Evolutionary conservation across 768 basidiomycete species (phyloP), one percentile per base, ranked within the genome.

Genomic region (Termitomyces titanicus): DNA sequence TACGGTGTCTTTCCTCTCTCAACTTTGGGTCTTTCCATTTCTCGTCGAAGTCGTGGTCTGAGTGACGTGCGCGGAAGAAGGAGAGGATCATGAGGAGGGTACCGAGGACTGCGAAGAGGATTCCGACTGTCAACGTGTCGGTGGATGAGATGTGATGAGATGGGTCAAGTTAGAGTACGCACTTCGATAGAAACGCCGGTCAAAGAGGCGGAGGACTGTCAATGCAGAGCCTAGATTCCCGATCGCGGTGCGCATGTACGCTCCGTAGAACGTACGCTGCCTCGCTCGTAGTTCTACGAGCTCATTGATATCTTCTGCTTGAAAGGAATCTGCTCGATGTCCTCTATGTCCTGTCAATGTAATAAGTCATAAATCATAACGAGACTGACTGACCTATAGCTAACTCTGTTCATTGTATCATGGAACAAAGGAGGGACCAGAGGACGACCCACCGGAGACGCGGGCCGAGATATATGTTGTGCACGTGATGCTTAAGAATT

Each of bases 211-310:
- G 10, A 94, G 73, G 51, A 93, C 80, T 0, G 89, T 79, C 51
- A 92, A 68, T 1, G 88, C 79, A 63, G 88, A 91, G 0, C 89
- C 86, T 2, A 94, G 75, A 54, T 83, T 82, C 13, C 83, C 83
- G 9, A 94, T 74, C 0, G 90, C 90, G 0, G 85, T 88, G 25
- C 91, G 83, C 37, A 78, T 79, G 69, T 93, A 93, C 13, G 91
- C 89, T 15, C 89, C 91, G 50, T 92, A 81, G 64, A 92, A 92
- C 0, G 92, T 94, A 39, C 92, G 78, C 60, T 89, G 84, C 27
- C 90, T 78, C 0, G 92, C 92, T 13, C 92, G 79, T 17, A 94
- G 69, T 65, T 94, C 91, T 22, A 83, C 83, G 50, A 86, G 79
- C 64, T 86, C 84, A 49, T 74, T 76, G 31, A 84, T 56, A 60